Conservation (phyloP, 768 basidiomycete genomes). For the Wakefieldia striispora region DNA sequence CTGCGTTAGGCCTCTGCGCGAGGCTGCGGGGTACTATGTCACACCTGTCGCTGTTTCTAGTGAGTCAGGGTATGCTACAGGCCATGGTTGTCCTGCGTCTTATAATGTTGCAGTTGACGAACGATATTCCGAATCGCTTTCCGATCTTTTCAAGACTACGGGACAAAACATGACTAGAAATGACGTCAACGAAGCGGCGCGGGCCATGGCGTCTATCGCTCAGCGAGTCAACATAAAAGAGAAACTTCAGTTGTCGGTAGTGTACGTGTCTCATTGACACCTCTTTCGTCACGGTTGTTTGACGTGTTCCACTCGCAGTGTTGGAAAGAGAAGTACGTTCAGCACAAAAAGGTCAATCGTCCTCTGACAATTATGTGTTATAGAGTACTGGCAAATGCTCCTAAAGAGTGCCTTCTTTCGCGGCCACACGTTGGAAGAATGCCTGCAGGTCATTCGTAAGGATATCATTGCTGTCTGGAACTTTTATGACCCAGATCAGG, state of each 20-base stretch:
- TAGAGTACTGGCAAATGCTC: background rate
- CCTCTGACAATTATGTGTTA: background rate
- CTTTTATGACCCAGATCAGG: background rate
- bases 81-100: background rate
- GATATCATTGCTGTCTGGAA: too few relatives aligned
- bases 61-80: background rate
- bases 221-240: constrained; percentile 17
- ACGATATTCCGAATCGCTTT: too few relatives aligned
- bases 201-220: constrained; percentile 10
- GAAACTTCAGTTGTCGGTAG: constrained; percentile 12
- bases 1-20: constrained; percentile 1
- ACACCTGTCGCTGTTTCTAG: constrained; percentile 6
- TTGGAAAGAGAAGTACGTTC: constrained; percentile 15
- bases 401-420: background rate
- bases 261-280: background rate
- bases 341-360: too few relatives aligned
- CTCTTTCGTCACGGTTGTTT: background rate
- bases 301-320: background rate
- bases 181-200: constrained; percentile 9
- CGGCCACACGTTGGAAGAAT: background rate
- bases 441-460: background rate
- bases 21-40: constrained; percentile 1
- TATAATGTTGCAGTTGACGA: too few relatives aligned
- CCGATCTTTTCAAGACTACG: too few relatives aligned
- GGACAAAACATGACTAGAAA: background rate